Conservation (phyloP, 495 filamentous ascomycete species). For the Cercophora sp. region DNA sequence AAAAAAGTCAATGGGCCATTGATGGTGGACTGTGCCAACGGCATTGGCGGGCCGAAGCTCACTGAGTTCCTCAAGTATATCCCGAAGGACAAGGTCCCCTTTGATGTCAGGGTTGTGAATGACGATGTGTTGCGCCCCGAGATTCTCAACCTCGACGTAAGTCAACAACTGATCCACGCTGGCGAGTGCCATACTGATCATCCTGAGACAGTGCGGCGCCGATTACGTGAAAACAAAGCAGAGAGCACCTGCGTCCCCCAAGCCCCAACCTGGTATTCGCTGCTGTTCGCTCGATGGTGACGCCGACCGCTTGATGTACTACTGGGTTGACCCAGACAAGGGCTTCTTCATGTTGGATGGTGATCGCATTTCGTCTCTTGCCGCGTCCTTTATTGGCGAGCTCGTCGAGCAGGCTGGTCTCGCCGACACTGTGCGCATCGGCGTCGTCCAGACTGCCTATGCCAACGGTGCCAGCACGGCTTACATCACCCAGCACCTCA, state of each 20-base stretch:
- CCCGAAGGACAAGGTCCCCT: constrained; percentile 56
- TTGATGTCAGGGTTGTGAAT: constrained; percentile 85
- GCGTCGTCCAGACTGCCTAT: constrained; percentile 95
- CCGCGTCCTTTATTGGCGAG: constrained; percentile 89
- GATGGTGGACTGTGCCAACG: constrained; percentile 94
- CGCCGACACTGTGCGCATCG: constrained; percentile 73
- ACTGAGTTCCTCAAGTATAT: constrained; percentile 81
- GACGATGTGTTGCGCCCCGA: constrained; percentile 88
- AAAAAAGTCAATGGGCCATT: constrained; percentile 65
- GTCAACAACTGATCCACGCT: too few species aligned
- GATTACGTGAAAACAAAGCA: constrained; percentile 98
- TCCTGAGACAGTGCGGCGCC: constrained; percentile 89
- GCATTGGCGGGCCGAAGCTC: constrained; percentile 91
- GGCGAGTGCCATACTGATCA: too few species aligned
- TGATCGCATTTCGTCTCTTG: constrained; percentile 92
- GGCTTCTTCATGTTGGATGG: constrained; percentile 90
- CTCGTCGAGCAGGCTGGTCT: constrained; percentile 77
- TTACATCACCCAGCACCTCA: constrained; percentile 82
- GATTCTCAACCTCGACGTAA: constrained; percentile 79
- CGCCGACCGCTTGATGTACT: constrained; percentile 93
- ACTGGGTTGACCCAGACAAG: constrained; percentile 77
- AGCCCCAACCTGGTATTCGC: constrained; percentile 69
- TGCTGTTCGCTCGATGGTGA: constrained; percentile 92
- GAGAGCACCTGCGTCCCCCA: constrained; percentile 78
- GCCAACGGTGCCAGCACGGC: constrained; percentile 94